Evolutionary conservation across 2,329 filamentous ascomycete species (phyloP), one percentile per base, ranked within the genome.

Genomic region (Fusarium nanum): DNA sequence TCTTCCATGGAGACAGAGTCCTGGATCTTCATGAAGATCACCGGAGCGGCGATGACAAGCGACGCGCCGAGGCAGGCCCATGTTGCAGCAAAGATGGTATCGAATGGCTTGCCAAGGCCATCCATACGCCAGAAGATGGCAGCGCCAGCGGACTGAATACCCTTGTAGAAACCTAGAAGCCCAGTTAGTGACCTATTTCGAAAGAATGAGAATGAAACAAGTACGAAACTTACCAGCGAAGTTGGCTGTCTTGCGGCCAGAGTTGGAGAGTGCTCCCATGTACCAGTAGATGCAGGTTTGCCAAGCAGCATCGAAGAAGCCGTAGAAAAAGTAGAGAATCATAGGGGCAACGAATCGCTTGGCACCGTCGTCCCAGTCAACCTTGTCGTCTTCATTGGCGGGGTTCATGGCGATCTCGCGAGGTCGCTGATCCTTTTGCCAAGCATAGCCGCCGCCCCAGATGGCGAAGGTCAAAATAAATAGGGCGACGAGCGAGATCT

Each of bases 221-320:
- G 8, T 34, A 8, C 22, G 12, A 8, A 18, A 54, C 73, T 67
- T 71, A 75, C 74, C 74, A 54, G 74, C 92, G 78, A 95, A 91
- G 83, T 97, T 97, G 83, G 94, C 94, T 25, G 94, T 88, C 81
- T 93, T 95, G 79, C 94, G 93, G 66, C 92, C 89, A 70, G 94
- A 97, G 87, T 98, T 97, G 77, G 92, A 94, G 46, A 97, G 86
- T 22, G 94, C 88, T 56, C 94, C 94, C 92, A 98, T 97, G 84
- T 92, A 94, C 74, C 73, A 76, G 70, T 76, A 76, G 54, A 76
- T 76, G 56, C 73, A 76, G 16, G 74, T 76, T 77, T 92, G 89
- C 88, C 88, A 92, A 20, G 89, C 83, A 3, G 89, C 88, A 76
- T 92, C 90, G 74, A 89, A 91, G 66, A 88, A 85, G 42, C 90